Conservation (phyloP, 805 yeast genomes). For the Candida ponderosae region DNA sequence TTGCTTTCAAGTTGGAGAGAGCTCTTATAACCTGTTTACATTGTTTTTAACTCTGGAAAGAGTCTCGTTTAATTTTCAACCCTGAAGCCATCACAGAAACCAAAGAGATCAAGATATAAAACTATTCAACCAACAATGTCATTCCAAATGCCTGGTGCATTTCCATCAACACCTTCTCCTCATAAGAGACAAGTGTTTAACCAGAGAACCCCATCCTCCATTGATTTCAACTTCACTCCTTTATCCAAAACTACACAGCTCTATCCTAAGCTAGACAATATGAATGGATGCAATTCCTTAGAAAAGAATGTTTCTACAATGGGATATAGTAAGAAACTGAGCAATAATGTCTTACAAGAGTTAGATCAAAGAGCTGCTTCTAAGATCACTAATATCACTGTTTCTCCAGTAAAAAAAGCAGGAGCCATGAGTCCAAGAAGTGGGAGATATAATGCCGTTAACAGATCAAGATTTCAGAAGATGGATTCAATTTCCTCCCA, state of each 20-base stretch:
- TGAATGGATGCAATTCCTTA: slow-evolving; percentile 5
- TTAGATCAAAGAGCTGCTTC: slow-evolving; percentile 24
- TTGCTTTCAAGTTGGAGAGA: no score
- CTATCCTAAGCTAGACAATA: slow-evolving; percentile 15
- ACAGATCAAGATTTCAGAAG: slow-evolving; percentile 18
- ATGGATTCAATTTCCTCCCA: slow-evolving; percentile 26
- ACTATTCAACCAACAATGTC: neutral
- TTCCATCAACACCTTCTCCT: slow-evolving; percentile 4
- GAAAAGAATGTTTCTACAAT: slow-evolving; percentile 10
- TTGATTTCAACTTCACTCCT: slow-evolving; percentile 9
- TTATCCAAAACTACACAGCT: slow-evolving; percentile 1
- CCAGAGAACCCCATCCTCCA: slow-evolving; percentile 6
- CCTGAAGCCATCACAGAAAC: no score
- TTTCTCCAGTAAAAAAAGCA: slow-evolving; percentile 4
- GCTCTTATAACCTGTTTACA: no score
- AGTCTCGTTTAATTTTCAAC: no score
- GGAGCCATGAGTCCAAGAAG: slow-evolving; percentile 14
- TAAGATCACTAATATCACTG: slow-evolving; percentile 7
- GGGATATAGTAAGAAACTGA: slow-evolving; percentile 25
- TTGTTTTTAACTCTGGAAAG: no score
- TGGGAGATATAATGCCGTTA: slow-evolving; percentile 14
- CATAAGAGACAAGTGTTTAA: slow-evolving; percentile 4
- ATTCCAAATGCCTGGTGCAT: slow-evolving; percentile 3
- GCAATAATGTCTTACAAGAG: slow-evolving; percentile 25
- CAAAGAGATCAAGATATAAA: neutral